phyloP scores from a whole-genome alignment of 78 protist species.

The Planoprotostelium fungivorum region DNA sequence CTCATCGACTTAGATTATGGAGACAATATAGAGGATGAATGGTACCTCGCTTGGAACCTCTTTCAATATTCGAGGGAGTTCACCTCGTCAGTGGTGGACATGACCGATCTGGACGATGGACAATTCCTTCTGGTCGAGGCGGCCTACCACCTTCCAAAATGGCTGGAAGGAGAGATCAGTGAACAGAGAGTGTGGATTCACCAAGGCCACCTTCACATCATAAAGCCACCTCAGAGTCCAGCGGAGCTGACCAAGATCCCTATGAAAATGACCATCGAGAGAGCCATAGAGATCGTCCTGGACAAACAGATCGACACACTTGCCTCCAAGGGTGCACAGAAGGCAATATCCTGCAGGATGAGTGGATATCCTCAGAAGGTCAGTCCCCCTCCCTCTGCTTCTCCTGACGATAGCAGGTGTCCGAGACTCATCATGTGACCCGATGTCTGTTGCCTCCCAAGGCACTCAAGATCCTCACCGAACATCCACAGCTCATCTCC shows the following conservation, averaged over 20 bases:
- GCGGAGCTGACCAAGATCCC: neutral
- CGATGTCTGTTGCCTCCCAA: neutral
- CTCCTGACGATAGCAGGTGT: neutral
- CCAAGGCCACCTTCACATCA: slow-evolving; percentile 12
- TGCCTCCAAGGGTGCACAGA: neutral
- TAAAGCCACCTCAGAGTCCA: slow-evolving; percentile 13
- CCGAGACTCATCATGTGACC: neutral
- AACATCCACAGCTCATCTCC: neutral
- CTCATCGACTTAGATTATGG: neutral
- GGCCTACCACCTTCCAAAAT: slow-evolving; percentile 15
- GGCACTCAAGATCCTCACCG: neutral
- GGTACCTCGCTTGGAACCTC: neutral
- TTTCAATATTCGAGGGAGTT: neutral
- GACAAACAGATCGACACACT: neutral
- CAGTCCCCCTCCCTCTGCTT: neutral
- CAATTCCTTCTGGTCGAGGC: slow-evolving; percentile 54
- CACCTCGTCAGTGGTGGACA: neutral
- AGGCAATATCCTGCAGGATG: neutral
- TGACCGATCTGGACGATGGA: slow-evolving; percentile 19
- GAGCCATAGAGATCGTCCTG: neutral
- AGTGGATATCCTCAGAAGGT: neutral
- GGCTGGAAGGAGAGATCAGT: slow-evolving; percentile 14
- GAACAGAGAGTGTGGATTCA: slow-evolving; percentile 13
- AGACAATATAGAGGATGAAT: slow-evolving; percentile 7
- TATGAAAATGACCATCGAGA: neutral